phyloP scores from a whole-genome alignment of 805 yeast genomes.

The Saturnispora zaruensis region DNA sequence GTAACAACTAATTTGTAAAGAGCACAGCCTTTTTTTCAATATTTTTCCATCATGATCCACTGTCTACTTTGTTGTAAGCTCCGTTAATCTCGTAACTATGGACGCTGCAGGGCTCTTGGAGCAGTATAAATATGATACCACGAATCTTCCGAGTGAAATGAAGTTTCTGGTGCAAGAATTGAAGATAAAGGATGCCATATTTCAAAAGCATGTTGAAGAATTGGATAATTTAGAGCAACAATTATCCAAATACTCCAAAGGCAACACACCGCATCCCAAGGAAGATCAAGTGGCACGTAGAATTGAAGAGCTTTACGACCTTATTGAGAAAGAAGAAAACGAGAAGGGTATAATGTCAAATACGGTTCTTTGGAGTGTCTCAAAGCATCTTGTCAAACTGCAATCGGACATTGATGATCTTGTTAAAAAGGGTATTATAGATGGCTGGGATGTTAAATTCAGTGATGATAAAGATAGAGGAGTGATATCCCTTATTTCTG shows the following conservation, averaged over 20 bases:
- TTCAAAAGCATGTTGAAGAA: constrained; percentile 58
- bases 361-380: constrained; percentile 69
- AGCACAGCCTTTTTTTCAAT: background rate
- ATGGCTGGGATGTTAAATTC: constrained; percentile 33
- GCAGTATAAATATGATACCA: constrained; percentile 51
- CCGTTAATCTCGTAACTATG: constrained; percentile 37
- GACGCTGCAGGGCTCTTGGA: constrained; percentile 84
- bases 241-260: constrained; percentile 71
- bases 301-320: constrained; percentile 58
- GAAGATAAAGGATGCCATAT: constrained; percentile 54
- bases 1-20: background rate
- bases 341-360: constrained; percentile 75
- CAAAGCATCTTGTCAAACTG: constrained; percentile 64
- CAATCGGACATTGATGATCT: constrained; percentile 69
- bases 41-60: background rate
- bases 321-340: constrained; percentile 54
- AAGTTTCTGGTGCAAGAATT: constrained; percentile 75
- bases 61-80: background rate
- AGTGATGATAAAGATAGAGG: constrained; percentile 32
- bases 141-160: constrained; percentile 83
- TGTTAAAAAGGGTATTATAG: constrained; percentile 70
- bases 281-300: constrained; percentile 60
- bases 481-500: background rate
- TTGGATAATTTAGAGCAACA: constrained; percentile 67
- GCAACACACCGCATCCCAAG: constrained; percentile 82